Evolutionary conservation across 2,329 filamentous ascomycete genomes (phyloP).

Genomic region (Ilyonectria mors-panacis): DNA sequence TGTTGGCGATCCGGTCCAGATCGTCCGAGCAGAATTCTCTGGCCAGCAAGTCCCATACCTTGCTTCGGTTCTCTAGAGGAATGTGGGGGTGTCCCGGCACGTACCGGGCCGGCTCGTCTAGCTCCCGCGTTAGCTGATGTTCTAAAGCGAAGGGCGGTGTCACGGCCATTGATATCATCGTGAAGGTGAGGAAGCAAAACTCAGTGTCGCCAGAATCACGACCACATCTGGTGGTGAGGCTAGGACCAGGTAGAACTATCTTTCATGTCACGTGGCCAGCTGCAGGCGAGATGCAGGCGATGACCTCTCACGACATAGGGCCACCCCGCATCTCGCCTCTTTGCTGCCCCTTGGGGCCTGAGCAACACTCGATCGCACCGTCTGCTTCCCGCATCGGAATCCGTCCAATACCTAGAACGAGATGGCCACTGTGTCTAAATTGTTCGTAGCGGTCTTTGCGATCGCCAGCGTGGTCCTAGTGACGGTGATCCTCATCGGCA

Average conservation of each 20-base stretch:
- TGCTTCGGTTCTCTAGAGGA: constrained; percentile 4
- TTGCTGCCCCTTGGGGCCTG: background rate
- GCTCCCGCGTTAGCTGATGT: constrained; percentile 15
- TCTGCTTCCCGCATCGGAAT: background rate
- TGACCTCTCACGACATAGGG: background rate
- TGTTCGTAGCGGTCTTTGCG: no score
- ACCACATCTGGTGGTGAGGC: background rate
- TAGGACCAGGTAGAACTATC: background rate
- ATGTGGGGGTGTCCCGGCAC: constrained; percentile 24
- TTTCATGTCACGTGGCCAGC: background rate
- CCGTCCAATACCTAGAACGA: no score
- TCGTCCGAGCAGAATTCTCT: constrained; percentile 25
- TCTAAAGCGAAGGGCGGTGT: constrained; percentile 19
- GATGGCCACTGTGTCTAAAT: no score
- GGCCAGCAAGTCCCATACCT: constrained; percentile 13
- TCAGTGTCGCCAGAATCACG: background rate
- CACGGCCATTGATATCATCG: background rate
- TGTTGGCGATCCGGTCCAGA: constrained; percentile 16
- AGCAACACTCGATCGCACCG: background rate
- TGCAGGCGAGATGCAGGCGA: background rate
- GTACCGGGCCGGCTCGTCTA: constrained; percentile 4
- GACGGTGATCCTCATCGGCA: no score
- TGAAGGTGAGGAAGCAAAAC: background rate
- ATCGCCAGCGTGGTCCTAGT: no score
- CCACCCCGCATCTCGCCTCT: background rate